Conservation (phyloP, 2,329 filamentous ascomycete species). For the Beauveria caledonica region DNA sequence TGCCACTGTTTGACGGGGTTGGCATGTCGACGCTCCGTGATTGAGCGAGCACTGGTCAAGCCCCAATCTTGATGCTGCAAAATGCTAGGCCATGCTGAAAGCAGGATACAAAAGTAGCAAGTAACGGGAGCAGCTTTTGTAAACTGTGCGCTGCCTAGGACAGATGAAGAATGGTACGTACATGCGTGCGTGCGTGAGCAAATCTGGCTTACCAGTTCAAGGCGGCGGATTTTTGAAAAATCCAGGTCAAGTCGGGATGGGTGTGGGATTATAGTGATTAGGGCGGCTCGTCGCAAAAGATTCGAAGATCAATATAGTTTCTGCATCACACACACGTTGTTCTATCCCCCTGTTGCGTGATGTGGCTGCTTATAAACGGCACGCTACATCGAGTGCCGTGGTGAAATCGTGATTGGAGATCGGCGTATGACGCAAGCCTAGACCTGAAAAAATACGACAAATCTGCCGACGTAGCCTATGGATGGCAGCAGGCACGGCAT, state of each 20-base stretch:
- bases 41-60: constrained; percentile 15
- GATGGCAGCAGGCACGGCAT: too few relatives aligned
- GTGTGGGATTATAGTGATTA: background rate
- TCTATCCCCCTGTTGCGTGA: background rate
- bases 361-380: background rate
- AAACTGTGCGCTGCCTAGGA: background rate
- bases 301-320: background rate
- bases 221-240: background rate
- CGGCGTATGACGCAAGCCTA: background rate
- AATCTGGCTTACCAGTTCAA: background rate
- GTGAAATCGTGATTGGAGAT: background rate
- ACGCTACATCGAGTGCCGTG: background rate
- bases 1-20: constrained; percentile 37
- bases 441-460: background rate
- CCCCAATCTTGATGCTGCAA: background rate
- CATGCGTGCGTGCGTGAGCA: background rate
- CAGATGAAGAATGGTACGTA: background rate
- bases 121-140: background rate
- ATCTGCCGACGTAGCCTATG: too few relatives aligned
- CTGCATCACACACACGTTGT: background rate
- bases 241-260: background rate
- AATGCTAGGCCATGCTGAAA: too few relatives aligned
- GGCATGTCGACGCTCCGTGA: constrained; percentile 32
- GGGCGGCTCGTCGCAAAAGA: background rate
- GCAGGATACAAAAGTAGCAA: background rate